Evolutionary conservation across 768 basidiomycete genomes (phyloP).

Genomic region (Postia placenta): DNA sequence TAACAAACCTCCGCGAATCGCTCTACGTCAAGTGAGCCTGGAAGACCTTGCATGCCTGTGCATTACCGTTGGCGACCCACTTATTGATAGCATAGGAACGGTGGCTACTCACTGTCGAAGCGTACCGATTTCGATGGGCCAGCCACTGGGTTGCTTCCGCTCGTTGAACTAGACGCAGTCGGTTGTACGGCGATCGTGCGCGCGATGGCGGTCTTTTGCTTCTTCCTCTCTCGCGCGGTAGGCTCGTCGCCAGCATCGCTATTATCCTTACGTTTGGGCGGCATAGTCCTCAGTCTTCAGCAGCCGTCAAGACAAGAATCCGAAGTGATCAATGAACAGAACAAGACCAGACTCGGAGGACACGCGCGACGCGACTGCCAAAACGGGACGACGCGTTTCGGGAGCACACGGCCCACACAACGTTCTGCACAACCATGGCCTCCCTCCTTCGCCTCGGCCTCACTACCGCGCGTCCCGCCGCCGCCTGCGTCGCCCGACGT

Average conservation of each 20-base stretch:
- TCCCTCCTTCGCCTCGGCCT: constrained; percentile 27
- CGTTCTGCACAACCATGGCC: constrained; percentile 28
- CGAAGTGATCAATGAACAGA: not conserved
- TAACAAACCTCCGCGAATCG: constrained; percentile 71
- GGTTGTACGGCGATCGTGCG: constrained; percentile 64
- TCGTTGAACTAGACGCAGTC: constrained; percentile 7
- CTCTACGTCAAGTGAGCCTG: constrained; percentile 78
- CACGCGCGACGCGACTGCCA: not conserved
- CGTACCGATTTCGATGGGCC: constrained; percentile 35
- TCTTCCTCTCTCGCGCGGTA: constrained; percentile 56
- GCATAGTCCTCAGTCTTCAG: too few species aligned
- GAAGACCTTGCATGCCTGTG: constrained; percentile 55
- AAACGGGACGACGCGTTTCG: constrained; percentile 3
- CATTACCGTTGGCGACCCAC: not conserved
- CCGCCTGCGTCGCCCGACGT: constrained; percentile 24
- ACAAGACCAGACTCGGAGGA: too few species aligned
- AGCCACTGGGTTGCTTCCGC: constrained; percentile 24
- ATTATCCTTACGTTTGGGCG: constrained; percentile 36
- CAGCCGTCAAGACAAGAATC: too few species aligned
- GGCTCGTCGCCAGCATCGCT: constrained; percentile 18
- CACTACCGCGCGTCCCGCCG: constrained; percentile 13
- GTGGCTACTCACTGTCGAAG: constrained; percentile 35
- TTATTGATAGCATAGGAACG: not conserved
- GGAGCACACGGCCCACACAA: not conserved
- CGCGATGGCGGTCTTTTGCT: constrained; percentile 54